Evolutionary conservation across 176 grass and related monocot species (phyloP), one percentile per base, ranked within the genome.

Genomic region (Pontederia paniculata): DNA sequence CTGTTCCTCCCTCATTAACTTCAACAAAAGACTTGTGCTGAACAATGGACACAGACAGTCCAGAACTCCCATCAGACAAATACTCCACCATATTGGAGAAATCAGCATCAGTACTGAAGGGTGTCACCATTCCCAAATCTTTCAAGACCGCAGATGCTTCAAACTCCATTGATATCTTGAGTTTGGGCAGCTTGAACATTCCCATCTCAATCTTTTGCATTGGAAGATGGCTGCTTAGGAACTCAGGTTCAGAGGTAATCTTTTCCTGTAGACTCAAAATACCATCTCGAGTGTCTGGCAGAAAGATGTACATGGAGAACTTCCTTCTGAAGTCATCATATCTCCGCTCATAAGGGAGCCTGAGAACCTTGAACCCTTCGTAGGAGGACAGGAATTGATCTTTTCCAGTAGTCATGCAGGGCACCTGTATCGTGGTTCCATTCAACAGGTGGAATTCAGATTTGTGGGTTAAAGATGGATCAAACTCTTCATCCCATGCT

Each of bases 291-390:
- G 46, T 54, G 51, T 65, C 20, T 7, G 77, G 88, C 51, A 94
- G 77, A 73, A 76, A 81, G 50, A 88, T 58, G 62, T 78, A 70
- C 89, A 88, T 88, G 16, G 80, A 78, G 55, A 94, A 85, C 18
- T 12, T 3, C 45, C 59, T 60, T 20, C 42, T 37, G 12, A 70
- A 88, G 63, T n/a, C n/a, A n/a, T n/a, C n/a, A n/a, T n/a, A n/a
- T n/a, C n/a, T n/a, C n/a, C n/a, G n/a, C n/a, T n/a, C n/a, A n/a
- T n/a, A n/a, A n/a, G n/a, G n/a, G n/a, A n/a, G n/a, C n/a, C n/a
- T n/a, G n/a, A n/a, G n/a, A 9, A 88, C 77, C 61, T 82, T 87
- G 73, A 83, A 94, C 57, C 61, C 67, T 23, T 46, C 1, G 23
- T 49, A 82, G 18, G 50, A 50, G 59, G 53, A 76, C 42, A 94